Percentiles rank a stretch among this genome's conserved stretches.
Evolutionary conservation across 495 filamentous ascomycete genomes (phyloP).

Genomic region (Aspergillus cavernicola): DNA sequence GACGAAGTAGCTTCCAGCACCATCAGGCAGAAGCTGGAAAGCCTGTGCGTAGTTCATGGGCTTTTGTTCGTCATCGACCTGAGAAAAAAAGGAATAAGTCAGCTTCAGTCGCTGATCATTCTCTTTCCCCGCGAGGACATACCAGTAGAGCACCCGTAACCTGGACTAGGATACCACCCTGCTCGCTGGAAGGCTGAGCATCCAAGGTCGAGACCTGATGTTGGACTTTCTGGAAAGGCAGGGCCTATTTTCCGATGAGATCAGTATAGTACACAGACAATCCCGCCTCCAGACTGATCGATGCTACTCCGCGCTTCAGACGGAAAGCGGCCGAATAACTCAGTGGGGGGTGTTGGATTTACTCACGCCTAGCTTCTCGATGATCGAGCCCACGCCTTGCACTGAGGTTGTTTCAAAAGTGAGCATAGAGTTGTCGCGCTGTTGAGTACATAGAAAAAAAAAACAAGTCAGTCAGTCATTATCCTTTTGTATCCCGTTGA

Average conservation of each 20-base stretch:
- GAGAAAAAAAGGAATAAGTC: slow-evolving; percentile 2
- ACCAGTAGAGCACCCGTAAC: slow-evolving; percentile 84
- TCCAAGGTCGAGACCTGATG: slow-evolving; percentile 69
- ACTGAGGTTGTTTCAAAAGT: slow-evolving; percentile 73
- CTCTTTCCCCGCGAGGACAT: slow-evolving; percentile 22
- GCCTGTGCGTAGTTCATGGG: slow-evolving; percentile 83
- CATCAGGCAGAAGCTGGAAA: slow-evolving; percentile 76
- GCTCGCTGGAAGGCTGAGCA: slow-evolving; percentile 63
- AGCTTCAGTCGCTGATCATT: neutral
- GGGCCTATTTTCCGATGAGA: slow-evolving; percentile 15
- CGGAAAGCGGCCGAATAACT: neutral
- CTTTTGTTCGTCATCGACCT: slow-evolving; percentile 78
- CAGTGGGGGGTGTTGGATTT: neutral
- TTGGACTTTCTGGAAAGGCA: slow-evolving; percentile 76
- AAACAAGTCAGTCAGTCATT: slow-evolving; percentile 6
- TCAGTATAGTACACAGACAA: slow-evolving; percentile 17
- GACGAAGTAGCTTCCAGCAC: slow-evolving; percentile 70
- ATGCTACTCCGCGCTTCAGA: neutral
- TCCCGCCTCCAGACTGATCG: no score
- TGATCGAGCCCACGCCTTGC: slow-evolving; percentile 58
- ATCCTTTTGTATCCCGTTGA: no score
- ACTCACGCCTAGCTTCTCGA: slow-evolving; percentile 74
- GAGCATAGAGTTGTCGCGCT: slow-evolving; percentile 87
- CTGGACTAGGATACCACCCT: slow-evolving; percentile 70
- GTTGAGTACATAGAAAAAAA: slow-evolving; percentile 12